Percentiles rank a stretch among this genome's conserved stretches.
Evolutionary conservation across 305 asterid genomes (phyloP).

Genomic region (Fraxinus baroniana): DNA sequence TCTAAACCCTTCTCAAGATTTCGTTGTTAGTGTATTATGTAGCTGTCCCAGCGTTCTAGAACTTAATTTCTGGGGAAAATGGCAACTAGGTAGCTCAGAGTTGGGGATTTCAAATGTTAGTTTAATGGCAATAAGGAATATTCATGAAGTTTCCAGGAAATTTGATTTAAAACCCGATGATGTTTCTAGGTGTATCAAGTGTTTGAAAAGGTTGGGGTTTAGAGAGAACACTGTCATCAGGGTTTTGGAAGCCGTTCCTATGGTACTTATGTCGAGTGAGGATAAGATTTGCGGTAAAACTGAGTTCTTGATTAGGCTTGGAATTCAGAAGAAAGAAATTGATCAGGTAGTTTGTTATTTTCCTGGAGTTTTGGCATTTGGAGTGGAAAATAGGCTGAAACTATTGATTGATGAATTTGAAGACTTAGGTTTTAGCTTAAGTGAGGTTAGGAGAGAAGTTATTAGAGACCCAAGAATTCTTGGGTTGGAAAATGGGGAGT

Average conservation of each 20-base stretch:
- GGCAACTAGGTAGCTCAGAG: constrained; percentile 42
- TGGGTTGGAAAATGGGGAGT: constrained; percentile 74
- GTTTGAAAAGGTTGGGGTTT: constrained; percentile 54
- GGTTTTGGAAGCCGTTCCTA: constrained; percentile 63
- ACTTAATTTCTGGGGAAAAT: constrained; percentile 47
- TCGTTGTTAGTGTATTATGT: constrained; percentile 51
- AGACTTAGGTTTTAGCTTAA: constrained; percentile 53
- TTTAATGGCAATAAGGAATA: constrained; percentile 35
- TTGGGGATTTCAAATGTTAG: constrained; percentile 33
- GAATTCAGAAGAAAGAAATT: constrained; percentile 40
- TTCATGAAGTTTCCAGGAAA: constrained; percentile 47
- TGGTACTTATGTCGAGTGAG: constrained; percentile 40
- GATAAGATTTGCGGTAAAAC: constrained; percentile 36
- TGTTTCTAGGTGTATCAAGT: constrained; percentile 34
- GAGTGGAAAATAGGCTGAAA: constrained; percentile 48
- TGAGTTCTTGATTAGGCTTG: constrained; percentile 53
- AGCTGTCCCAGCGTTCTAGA: constrained; percentile 61
- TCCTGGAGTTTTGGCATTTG: constrained; percentile 55
- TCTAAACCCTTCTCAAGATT: constrained; percentile 24
- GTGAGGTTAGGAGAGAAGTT: constrained; percentile 53
- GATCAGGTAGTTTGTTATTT: constrained; percentile 42
- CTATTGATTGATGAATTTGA: constrained; percentile 64
- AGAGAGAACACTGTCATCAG: constrained; percentile 43
- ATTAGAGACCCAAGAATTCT: constrained; percentile 60
- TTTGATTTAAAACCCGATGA: constrained; percentile 48